Base-by-base conservation (phyloP, 495 filamentous ascomycete genomes). In the Terfezia boudieri region DNA sequence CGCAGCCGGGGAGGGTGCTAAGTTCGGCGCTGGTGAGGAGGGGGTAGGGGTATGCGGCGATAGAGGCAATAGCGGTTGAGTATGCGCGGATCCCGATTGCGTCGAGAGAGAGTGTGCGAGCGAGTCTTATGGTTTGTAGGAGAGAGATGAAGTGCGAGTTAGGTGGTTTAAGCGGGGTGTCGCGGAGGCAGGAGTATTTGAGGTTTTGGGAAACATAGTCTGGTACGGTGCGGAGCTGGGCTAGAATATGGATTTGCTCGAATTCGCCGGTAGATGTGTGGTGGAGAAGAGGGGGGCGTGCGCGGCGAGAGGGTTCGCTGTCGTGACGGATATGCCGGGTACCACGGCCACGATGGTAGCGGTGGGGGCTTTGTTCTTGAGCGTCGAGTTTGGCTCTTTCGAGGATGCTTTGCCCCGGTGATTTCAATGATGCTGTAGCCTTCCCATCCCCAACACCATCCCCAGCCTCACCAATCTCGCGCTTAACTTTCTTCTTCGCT, bases 61-160 rank as follows among this genome's bases (percentile, higher is more conserved):
- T 60, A 0, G 82, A 67, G 10, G 90, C 86, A 54, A 98, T 94
- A 50, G 79, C 79, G 6, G 81, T 86, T 53, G 82, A 86, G 64
- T 96, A 96, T 0, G 88, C 86, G n/a, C 84, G 75, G 0, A 86
- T 77, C 11, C 86, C 86, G 51, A 92, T 80, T 23, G 82, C 72
- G 58, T 94, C 85, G 3, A 76, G 75, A 0, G 72, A 77, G 9
- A 96, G 70, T 8, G 75, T 71, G 26, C 89, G 75, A 1, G 83
- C 74, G 2, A 75, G 74, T 14, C 78, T 75, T 58, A 98, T 84
- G 38, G 82, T 83, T 56, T 80, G 69, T 1, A 98, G 73, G 56
- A 85, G 73, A 1, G 72, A 61, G 49, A 96, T 80, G 68, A 98
- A 98, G 0, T 61, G 64, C 51, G 76, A 71, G 61, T 96, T 96